Conservation (phyloP, 2,329 filamentous ascomycete species). For the Lecanicillium sp. region DNA sequence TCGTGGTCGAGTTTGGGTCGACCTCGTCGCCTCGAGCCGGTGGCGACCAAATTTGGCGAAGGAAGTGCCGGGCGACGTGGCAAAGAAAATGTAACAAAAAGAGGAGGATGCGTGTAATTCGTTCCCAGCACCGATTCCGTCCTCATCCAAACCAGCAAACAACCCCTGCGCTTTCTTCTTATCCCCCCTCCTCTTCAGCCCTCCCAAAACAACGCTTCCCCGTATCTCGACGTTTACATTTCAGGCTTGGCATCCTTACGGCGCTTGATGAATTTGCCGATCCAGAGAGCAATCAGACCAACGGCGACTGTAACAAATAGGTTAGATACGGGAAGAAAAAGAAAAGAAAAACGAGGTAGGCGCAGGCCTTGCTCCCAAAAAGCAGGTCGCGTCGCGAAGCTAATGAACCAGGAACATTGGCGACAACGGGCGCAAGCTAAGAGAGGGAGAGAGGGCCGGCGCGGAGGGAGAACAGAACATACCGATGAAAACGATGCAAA, state of each 20-base stretch:
- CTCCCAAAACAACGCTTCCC: too few relatives aligned
- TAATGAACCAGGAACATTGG: too few relatives aligned
- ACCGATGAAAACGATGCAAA: conserved; percentile 34
- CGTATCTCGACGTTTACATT: conserved; percentile 12
- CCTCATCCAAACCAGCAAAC: not conserved
- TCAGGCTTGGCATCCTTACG: conserved; percentile 25
- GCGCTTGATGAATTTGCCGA: conserved; percentile 22
- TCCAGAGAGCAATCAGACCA: conserved; percentile 20
- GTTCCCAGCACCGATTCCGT: conserved; percentile 3
- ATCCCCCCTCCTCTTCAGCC: not conserved
- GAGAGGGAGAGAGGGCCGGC: not conserved
- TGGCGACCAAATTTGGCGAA: too few relatives aligned
- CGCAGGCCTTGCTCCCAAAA: too few relatives aligned
- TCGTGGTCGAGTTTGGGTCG: too few relatives aligned
- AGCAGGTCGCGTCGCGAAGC: too few relatives aligned
- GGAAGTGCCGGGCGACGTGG: too few relatives aligned
- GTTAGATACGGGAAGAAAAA: too few relatives aligned
- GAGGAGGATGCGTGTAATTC: not conserved
- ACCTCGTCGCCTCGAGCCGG: too few relatives aligned
- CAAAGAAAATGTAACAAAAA: too few relatives aligned
- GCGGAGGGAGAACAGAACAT: conserved; percentile 11
- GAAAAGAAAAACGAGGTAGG: too few relatives aligned
- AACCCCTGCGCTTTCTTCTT: not conserved
- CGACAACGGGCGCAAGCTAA: too few relatives aligned
- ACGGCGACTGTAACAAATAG: conserved; percentile 19